Conservation (phyloP, 2,329 filamentous ascomycete genomes). For the Chaetomium sp. region DNA sequence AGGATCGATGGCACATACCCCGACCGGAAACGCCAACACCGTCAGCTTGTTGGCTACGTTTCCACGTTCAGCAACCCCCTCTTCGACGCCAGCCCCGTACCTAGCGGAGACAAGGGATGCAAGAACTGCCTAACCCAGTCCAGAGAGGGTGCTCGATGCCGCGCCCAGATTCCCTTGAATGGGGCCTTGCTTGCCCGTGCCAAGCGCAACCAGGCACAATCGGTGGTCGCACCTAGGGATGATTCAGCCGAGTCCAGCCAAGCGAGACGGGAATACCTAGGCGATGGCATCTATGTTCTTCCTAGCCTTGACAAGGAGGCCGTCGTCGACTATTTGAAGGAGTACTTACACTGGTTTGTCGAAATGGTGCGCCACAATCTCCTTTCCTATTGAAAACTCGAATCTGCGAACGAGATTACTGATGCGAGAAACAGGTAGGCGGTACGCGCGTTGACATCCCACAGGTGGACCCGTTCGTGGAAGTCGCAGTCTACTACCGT, state of each 20-base stretch:
- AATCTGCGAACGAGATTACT: not conserved
- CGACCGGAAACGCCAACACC: not conserved
- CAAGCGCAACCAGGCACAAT: not conserved
- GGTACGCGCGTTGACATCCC: not conserved
- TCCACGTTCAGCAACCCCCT: not conserved
- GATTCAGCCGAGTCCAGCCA: not conserved
- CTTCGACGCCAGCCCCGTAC: too few relatives aligned
- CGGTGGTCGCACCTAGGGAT: too few relatives aligned
- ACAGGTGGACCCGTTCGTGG: not conserved
- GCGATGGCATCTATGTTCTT: not conserved
- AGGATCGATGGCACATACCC: too few relatives aligned
- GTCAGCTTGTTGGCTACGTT: not conserved
- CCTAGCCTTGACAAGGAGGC: not conserved
- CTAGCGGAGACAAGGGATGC: not conserved
- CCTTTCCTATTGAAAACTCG: not conserved
- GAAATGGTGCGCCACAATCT: not conserved
- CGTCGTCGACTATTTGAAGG: not conserved
- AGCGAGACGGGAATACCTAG: not conserved
- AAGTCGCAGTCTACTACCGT: not conserved
- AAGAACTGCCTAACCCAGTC: not conserved
- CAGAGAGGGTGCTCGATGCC: not conserved
- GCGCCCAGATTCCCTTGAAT: not conserved
- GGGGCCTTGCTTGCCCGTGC: not conserved
- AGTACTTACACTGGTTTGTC: not conserved
- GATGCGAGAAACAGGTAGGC: not conserved